Evolutionary conservation across 495 filamentous ascomycete species (phyloP).

Genomic region (Xylaria bambusicola): DNA sequence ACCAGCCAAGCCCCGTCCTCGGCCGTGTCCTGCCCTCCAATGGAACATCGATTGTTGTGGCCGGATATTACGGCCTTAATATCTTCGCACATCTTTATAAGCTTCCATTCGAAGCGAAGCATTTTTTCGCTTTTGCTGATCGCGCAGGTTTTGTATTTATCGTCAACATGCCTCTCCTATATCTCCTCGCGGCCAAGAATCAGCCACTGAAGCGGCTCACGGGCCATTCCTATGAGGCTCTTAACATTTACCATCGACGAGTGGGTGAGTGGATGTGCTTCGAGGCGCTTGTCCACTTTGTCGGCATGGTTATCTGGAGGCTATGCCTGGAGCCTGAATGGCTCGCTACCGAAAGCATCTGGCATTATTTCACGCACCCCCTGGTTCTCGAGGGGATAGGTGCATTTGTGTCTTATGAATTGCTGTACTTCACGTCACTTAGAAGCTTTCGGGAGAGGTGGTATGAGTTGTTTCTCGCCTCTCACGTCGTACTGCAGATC

Average conservation of each 20-base stretch:
- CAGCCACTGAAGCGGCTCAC: slow-evolving; percentile 60
- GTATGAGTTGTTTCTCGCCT: slow-evolving; percentile 61
- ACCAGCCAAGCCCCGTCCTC: slow-evolving; percentile 55
- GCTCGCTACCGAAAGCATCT: slow-evolving; percentile 36
- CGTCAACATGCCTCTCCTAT: slow-evolving; percentile 61
- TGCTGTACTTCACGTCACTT: slow-evolving; percentile 54
- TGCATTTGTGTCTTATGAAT: slow-evolving; percentile 52
- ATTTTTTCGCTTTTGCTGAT: slow-evolving; percentile 59
- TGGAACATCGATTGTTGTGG: slow-evolving; percentile 50
- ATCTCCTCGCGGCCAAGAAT: slow-evolving; percentile 65
- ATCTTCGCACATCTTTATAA: slow-evolving; percentile 56
- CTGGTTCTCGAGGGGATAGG: slow-evolving; percentile 49
- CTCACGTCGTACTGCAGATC: slow-evolving; percentile 57
- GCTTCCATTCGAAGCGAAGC: slow-evolving; percentile 43
- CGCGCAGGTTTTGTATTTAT: slow-evolving; percentile 55
- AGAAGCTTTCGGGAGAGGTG: slow-evolving; percentile 45
- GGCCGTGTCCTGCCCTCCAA: slow-evolving; percentile 58
- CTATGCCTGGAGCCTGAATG: slow-evolving; percentile 41
- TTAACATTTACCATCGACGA: slow-evolving; percentile 63
- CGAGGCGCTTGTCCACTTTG: slow-evolving; percentile 46
- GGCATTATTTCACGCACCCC: slow-evolving; percentile 37
- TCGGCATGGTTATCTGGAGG: slow-evolving; percentile 54
- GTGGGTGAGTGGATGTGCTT: slow-evolving; percentile 52
- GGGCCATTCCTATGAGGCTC: slow-evolving; percentile 62
- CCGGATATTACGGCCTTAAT: slow-evolving; percentile 54